A percentile compares a stretch with the other conserved stretches of the same genome.
Evolutionary conservation across 768 basidiomycete species (phyloP).

Genomic region (Podaxis pistillaris): DNA sequence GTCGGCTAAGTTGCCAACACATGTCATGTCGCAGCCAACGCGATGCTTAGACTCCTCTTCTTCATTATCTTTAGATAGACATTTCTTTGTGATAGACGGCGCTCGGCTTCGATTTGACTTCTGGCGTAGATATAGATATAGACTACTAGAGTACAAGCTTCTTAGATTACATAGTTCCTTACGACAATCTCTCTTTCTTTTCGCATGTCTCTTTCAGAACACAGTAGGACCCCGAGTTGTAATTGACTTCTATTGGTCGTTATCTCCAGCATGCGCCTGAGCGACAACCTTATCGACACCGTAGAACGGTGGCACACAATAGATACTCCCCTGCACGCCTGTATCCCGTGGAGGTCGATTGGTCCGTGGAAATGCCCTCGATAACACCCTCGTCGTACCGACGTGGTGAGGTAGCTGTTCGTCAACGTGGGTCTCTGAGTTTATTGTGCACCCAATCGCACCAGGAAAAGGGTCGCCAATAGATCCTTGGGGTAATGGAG

Average conservation of each 20-base stretch:
- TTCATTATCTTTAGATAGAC: background rate
- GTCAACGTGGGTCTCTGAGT: background rate
- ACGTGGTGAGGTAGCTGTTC: background rate
- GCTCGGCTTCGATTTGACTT: background rate
- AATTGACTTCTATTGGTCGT: background rate
- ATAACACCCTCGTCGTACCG: background rate
- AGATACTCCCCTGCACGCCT: background rate
- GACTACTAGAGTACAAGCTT: background rate
- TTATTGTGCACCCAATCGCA: background rate
- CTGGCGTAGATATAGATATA: background rate
- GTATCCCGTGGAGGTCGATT: background rate
- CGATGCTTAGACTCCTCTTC: background rate
- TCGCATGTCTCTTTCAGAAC: background rate
- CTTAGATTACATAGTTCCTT: background rate
- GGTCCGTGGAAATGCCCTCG: background rate
- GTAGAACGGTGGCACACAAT: background rate
- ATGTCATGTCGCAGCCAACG: background rate
- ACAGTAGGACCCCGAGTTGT: background rate
- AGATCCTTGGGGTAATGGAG: background rate
- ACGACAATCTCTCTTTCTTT: background rate
- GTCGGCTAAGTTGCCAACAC: background rate
- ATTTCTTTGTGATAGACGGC: background rate
- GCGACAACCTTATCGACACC: background rate
- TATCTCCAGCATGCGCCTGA: background rate
- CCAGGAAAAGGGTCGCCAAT: background rate